These are phyloP conservation scores for Tolypocladium nubicola DNA, from an alignment of 2,329 filamentous ascomycete species.

Conservation along the genomic window DNA sequence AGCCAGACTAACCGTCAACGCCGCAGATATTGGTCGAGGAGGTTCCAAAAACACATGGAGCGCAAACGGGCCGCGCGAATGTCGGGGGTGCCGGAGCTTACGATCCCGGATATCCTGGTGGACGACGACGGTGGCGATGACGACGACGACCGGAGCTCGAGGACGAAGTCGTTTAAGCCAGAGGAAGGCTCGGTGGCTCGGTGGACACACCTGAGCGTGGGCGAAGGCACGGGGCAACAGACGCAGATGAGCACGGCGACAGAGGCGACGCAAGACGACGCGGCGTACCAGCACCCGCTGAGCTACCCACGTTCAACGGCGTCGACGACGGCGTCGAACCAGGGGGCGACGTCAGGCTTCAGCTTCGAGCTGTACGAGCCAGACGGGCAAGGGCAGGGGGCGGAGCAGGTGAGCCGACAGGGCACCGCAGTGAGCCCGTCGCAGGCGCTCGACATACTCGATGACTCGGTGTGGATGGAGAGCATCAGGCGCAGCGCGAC, in stretches of 20 bases:
- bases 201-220: slow-evolving; percentile 6
- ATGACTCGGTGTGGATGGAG: slow-evolving; percentile 87
- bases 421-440: slow-evolving; percentile 62
- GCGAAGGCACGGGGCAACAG: slow-evolving; percentile 3
- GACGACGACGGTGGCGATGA: slow-evolving; percentile 58
- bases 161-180: slow-evolving; percentile 27
- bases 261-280: slow-evolving; percentile 27
- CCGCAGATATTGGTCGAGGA: slow-evolving; percentile 64
- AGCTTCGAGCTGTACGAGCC: slow-evolving; percentile 47
- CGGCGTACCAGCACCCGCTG: slow-evolving; percentile 34
- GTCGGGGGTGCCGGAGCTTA: slow-evolving; percentile 66
- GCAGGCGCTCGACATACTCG: slow-evolving; percentile 74
- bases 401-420: slow-evolving; percentile 41
- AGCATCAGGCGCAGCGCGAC: slow-evolving; percentile 86
- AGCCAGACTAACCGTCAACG: not conserved
- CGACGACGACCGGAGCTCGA: slow-evolving; percentile 20
- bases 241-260: slow-evolving; percentile 16
- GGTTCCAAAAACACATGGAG: slow-evolving; percentile 67
- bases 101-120: slow-evolving; percentile 81
- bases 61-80: slow-evolving; percentile 66
- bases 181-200: slow-evolving; percentile 3
- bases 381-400: slow-evolving; percentile 15
- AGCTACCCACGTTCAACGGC: slow-evolving; percentile 40
- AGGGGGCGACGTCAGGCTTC: slow-evolving; percentile 41
- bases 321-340: slow-evolving; percentile 23